Conservation (phyloP, 164 flowering plant species). For the Aristolochia contorta region DNA sequence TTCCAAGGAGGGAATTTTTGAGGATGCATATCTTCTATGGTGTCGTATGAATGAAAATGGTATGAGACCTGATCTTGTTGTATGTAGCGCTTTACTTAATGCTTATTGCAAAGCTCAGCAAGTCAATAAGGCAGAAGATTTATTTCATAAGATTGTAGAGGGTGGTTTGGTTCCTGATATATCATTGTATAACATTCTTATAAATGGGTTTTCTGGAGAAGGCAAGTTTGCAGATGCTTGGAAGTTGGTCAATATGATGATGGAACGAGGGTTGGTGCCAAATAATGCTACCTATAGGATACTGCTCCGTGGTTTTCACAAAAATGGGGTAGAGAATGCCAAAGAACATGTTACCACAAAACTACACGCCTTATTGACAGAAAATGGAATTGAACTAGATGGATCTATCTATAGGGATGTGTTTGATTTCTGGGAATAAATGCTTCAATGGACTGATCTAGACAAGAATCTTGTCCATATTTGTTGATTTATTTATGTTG, state of each 20-base stretch:
- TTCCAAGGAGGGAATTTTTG: constrained; percentile 25
- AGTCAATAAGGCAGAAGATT: constrained; percentile 33
- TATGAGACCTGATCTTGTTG: constrained; percentile 38
- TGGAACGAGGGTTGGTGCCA: constrained; percentile 25
- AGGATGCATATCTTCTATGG: constrained; percentile 42
- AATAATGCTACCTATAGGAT: constrained; percentile 29
- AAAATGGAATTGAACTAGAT: constrained; percentile 14
- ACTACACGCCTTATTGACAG: constrained; percentile 21
- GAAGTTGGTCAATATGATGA: constrained; percentile 31
- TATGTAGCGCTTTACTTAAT: constrained; percentile 43
- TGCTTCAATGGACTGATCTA: background rate
- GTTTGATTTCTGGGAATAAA: background rate
- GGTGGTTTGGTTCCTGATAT: constrained; percentile 38
- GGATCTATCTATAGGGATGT: background rate
- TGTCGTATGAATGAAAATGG: constrained; percentile 29
- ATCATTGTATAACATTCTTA: constrained; percentile 36
- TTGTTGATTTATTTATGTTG: too few species aligned
- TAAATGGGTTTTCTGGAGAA: constrained; percentile 35
- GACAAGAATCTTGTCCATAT: background rate
- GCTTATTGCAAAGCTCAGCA: constrained; percentile 31
- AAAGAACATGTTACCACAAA: constrained; percentile 20
- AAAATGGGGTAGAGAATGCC: constrained; percentile 22
- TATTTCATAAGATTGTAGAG: constrained; percentile 33
- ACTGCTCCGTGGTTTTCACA: constrained; percentile 30
- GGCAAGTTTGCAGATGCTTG: constrained; percentile 32